Conservation (phyloP, 1,139 yeast genomes). For the Debaryomyces udenii region DNA sequence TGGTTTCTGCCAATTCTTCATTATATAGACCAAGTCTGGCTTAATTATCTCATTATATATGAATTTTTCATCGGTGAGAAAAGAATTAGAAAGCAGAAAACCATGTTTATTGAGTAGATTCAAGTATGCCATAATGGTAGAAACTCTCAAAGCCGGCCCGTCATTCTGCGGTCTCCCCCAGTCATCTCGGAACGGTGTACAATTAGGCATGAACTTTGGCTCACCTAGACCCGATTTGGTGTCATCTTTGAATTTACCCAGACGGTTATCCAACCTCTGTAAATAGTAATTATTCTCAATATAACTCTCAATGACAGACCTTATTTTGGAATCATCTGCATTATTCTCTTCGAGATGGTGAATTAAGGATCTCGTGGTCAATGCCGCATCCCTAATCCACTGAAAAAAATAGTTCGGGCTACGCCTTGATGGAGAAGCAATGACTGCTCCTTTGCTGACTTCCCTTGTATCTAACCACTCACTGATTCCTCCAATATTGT, state of each 20-base stretch:
- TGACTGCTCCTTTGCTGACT: conserved; percentile 68
- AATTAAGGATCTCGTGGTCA: conserved; percentile 70
- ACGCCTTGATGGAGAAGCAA: conserved; percentile 77
- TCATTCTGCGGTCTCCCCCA: conserved; percentile 99
- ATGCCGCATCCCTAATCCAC: conserved; percentile 91
- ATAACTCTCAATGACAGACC: conserved; percentile 56
- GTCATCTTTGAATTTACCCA: conserved; percentile 59
- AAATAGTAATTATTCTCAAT: conserved; percentile 57
- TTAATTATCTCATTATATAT: conserved; percentile 59
- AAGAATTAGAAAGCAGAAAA: conserved; percentile 24
- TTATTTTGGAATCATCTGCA: conserved; percentile 26
- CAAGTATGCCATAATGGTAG: conserved; percentile 64
- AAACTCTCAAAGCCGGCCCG: conserved; percentile 84
- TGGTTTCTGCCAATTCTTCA: conserved; percentile 59
- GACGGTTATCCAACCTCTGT: conserved; percentile 68
- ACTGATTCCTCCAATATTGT: conserved; percentile 63
- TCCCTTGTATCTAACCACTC: conserved; percentile 30
- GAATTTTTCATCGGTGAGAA: conserved; percentile 28
- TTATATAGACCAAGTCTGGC: conserved; percentile 71
- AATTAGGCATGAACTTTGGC: conserved; percentile 78
- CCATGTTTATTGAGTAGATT: conserved; percentile 39
- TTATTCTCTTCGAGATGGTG: conserved; percentile 48
- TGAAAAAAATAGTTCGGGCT: conserved; percentile 83
- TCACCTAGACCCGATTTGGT: conserved; percentile 72
- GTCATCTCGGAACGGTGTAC: conserved; percentile 56